Percentiles rank a stretch among this genome's conserved stretches.
phyloP scores from a whole-genome alignment of 805 yeast genomes.

The Metschnikowia proteae region DNA sequence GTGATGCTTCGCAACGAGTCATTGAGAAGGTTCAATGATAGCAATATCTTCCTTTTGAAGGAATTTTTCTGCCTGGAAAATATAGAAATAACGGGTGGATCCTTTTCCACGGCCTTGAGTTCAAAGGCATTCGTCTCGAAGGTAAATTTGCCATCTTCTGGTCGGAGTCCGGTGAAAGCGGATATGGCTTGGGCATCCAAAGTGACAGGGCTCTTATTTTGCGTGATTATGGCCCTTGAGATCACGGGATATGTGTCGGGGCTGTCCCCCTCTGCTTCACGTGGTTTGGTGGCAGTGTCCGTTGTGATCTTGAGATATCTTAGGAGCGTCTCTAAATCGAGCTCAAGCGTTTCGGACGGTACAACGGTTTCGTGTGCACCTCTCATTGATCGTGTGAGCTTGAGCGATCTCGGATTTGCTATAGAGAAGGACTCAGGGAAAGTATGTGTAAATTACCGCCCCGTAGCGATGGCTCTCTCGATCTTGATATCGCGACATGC shows the following conservation, averaged over 20 bases:
- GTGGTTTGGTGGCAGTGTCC: neutral
- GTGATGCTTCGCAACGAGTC: conserved; percentile 3
- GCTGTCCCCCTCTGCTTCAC: neutral
- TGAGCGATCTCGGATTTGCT: neutral
- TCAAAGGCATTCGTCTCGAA: conserved; percentile 11
- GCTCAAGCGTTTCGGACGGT: conserved; percentile 12
- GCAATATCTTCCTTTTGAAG: conserved; percentile 8
- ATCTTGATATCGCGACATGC: neutral
- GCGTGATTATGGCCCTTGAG: neutral
- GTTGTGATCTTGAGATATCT: conserved; percentile 4
- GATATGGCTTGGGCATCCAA: neutral
- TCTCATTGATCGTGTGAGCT: neutral
- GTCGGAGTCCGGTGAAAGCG: neutral
- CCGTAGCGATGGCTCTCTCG: neutral
- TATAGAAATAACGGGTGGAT: conserved; percentile 9
- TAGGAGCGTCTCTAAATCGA: conserved; percentile 16
- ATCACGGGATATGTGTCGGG: neutral
- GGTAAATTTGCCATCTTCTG: neutral
- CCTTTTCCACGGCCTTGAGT: conserved; percentile 7
- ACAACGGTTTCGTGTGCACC: neutral
- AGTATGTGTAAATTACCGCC: neutral
- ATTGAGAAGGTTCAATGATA: conserved; percentile 14
- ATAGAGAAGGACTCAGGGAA: neutral
- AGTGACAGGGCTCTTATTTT: neutral
- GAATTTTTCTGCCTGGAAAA: conserved; percentile 7